phyloP scores from a whole-genome alignment of 208 protist genomes.

The Leptomonas pyrrhocoris region DNA sequence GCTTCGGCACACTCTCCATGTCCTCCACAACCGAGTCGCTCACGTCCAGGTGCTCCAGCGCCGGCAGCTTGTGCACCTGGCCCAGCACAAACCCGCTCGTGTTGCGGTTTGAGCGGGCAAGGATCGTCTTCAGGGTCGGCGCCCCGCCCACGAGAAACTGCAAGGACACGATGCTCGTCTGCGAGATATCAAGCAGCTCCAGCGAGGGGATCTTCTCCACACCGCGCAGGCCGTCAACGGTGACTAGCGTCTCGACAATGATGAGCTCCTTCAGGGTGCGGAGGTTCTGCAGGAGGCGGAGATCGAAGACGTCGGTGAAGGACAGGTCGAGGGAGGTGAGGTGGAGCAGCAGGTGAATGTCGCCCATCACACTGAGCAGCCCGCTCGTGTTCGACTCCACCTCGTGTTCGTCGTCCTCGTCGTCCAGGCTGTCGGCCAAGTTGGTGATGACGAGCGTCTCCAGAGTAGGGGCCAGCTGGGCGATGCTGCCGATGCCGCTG shows the following conservation, averaged over 20 bases:
- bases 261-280: slow-evolving; percentile 39
- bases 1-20: slow-evolving; percentile 40
- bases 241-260: slow-evolving; percentile 66
- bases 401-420: slow-evolving; percentile 37
- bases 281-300: slow-evolving; percentile 44
- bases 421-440: slow-evolving; percentile 38
- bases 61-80: slow-evolving; percentile 42
- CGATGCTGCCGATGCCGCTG: slow-evolving; percentile 51
- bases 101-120: slow-evolving; percentile 63
- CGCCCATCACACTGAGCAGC: slow-evolving; percentile 43
- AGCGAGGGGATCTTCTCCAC: slow-evolving; percentile 56
- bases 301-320: slow-evolving; percentile 61
- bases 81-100: slow-evolving; percentile 59
- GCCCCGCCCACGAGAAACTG: slow-evolving; percentile 61
- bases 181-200: slow-evolving; percentile 65
- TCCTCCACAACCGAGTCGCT: slow-evolving; percentile 81
- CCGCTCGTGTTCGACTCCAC: slow-evolving; percentile 36
- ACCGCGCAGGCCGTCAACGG: slow-evolving; percentile 67
- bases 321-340: slow-evolving; percentile 48
- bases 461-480: slow-evolving; percentile 47
- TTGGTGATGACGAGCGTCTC: slow-evolving; percentile 66
- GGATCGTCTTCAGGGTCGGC: slow-evolving; percentile 38
- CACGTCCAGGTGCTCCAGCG: slow-evolving; percentile 61
- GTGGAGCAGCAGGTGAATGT: slow-evolving; percentile 31
- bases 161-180: slow-evolving; percentile 71